Percentiles rank a stretch among this genome's conserved stretches.
Evolutionary conservation across 768 basidiomycete species (phyloP).

Genomic region (Tylopilus sp.): DNA sequence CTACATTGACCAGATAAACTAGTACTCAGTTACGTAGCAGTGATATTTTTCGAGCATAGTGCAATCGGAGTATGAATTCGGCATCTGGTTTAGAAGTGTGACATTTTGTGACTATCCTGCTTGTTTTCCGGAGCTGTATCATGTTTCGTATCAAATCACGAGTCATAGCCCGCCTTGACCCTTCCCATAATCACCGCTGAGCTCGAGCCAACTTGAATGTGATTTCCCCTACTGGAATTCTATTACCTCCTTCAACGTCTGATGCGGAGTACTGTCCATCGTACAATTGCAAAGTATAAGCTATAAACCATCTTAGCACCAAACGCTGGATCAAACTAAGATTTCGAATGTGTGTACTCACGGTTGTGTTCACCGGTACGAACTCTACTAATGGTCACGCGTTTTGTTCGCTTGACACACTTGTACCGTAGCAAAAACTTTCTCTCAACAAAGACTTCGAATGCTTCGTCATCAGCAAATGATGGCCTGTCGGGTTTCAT

Average conservation of each 20-base stretch:
- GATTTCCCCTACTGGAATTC: constrained; percentile 3
- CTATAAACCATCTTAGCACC: neutral
- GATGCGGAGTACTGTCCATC: neutral
- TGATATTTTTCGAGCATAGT: too few relatives aligned
- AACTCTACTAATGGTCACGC: neutral
- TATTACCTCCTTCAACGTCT: neutral
- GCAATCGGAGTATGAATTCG: too few relatives aligned
- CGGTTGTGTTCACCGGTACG: neutral
- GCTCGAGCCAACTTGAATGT: constrained; percentile 2
- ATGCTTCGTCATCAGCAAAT: neutral
- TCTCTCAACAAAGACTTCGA: constrained; percentile 9
- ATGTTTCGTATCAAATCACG: neutral
- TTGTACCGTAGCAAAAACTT: constrained; percentile 10
- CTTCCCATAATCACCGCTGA: neutral
- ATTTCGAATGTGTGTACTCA: neutral
- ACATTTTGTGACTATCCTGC: too few relatives aligned
- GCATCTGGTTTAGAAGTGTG: too few relatives aligned
- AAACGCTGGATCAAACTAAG: neutral
- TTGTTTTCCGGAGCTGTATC: neutral
- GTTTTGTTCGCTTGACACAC: constrained; percentile 9
- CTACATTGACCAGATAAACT: too few relatives aligned
- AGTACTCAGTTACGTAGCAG: too few relatives aligned
- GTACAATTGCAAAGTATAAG: neutral
- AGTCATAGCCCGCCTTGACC: too few relatives aligned
- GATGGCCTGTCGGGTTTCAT: constrained; percentile 5